Evolutionary conservation across 495 filamentous ascomycete genomes (phyloP), one percentile per base, ranked within the genome.

Genomic region (Talaromyces adpressus): DNA sequence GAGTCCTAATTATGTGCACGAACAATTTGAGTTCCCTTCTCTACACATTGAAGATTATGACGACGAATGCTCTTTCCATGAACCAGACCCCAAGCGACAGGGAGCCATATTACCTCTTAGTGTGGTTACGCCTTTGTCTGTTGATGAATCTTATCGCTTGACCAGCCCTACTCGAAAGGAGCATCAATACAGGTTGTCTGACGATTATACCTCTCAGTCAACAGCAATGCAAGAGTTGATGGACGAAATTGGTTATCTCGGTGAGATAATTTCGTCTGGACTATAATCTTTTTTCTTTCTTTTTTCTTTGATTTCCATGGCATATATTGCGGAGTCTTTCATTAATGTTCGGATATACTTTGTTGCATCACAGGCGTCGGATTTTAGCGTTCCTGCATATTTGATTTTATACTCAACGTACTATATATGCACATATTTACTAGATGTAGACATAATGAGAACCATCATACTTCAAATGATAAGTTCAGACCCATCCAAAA

Each of bases 221-320:
- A 70, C 68, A 18, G 75, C 75, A 9, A 80, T 83, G 73, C 72
- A 77, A 62, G 77, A 81, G 64, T 68, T 82, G 66, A 75, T 84
- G 69, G 76, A 82, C 62, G 82, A 84, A 59, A 65, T 84, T 45
- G 80, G 77, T 59, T 82, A 84, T 63, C 70, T 83, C 64, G 80
- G 78, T 62, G 73, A 75, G n/a, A 74, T 81, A 66, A 83, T 84
- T 45, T 75, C 78, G 60, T 69, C 72, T 65, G 73, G 74, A 52
- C 67, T 71, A 34, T 65, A 45, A 20, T 47, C 8, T 4, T 59
- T 49, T 57, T 45, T 59, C 39, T 56, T n/a, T 47, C 8, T 4
- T 59, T 49, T 57, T 45, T 59, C 39, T 56, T n/a, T 56, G 11
- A 27, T 22, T 56, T 29, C 11, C 20, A 12, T 56, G 52, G 9